These are phyloP conservation scores for Apiospora kogelbergensis DNA, from an alignment of 2,329 filamentous ascomycete genomes.

Conservation along the genomic window DNA sequence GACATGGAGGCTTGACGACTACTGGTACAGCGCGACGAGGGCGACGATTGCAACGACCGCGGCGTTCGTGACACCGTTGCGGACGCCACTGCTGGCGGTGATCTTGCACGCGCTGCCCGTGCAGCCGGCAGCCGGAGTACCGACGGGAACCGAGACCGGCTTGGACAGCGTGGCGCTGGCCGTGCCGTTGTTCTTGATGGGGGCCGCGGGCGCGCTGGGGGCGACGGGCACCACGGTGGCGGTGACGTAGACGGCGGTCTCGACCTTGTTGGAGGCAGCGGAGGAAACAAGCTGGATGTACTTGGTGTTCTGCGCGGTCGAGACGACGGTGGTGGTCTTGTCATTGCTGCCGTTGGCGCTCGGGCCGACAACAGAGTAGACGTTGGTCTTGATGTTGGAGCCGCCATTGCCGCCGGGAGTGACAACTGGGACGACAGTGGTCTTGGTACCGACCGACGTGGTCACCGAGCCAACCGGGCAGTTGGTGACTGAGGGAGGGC, in stretches of 20 bases:
- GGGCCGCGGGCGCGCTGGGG: background rate
- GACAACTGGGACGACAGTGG: slow-evolving; percentile 51
- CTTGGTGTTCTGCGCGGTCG: background rate
- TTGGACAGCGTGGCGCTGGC: background rate
- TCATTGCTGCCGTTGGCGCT: background rate
- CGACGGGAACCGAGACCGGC: background rate
- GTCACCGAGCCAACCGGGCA: slow-evolving; percentile 39
- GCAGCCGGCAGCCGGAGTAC: slow-evolving; percentile 3
- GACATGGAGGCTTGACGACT: background rate
- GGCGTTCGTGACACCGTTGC: background rate
- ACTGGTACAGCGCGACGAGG: background rate
- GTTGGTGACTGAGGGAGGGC: too few species aligned
- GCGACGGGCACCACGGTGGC: slow-evolving; percentile 1
- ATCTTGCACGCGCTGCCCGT: background rate
- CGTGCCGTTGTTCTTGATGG: slow-evolving; percentile 3
- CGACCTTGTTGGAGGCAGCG: background rate
- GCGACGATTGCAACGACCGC: background rate
- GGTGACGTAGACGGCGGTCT: slow-evolving; percentile 1
- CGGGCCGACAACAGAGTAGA: background rate
- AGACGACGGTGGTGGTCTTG: background rate
- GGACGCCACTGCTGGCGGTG: background rate
- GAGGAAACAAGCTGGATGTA: background rate
- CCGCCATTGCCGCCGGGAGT: slow-evolving; percentile 62
- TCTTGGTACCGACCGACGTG: slow-evolving; percentile 42
- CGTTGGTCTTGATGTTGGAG: slow-evolving; percentile 40